These are phyloP conservation scores for Serendipita sp. DNA, from an alignment of 768 basidiomycete species.

Conservation along the genomic window DNA sequence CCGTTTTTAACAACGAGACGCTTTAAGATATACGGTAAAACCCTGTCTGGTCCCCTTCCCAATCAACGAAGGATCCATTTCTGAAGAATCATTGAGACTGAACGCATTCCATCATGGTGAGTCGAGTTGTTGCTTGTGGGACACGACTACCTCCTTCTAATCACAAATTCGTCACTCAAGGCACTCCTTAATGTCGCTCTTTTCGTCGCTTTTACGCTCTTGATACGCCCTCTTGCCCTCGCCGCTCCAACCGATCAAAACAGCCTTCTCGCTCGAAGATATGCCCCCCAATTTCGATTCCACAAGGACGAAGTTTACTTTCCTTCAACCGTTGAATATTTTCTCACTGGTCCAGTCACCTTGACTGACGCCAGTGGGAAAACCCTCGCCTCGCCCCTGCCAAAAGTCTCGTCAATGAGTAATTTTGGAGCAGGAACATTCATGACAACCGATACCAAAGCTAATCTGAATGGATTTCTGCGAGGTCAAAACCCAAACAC, in stretches of 20 bases:
- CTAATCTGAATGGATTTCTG: conserved; percentile 7
- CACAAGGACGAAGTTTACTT: conserved; percentile 7
- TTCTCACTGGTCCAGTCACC: conserved; percentile 4
- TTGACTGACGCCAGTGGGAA: not conserved
- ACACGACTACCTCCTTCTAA: too few species aligned
- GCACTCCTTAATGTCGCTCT: too few species aligned
- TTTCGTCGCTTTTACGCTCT: too few species aligned
- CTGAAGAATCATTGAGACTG: too few species aligned
- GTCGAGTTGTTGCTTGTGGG: too few species aligned
- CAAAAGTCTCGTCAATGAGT: not conserved
- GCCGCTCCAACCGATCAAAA: conserved; percentile 1
- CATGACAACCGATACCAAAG: conserved; percentile 2
- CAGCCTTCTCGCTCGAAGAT: conserved; percentile 6
- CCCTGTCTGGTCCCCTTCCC: too few species aligned
- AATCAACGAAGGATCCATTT: too few species aligned
- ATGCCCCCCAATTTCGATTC: conserved; percentile 8
- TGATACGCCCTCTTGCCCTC: not conserved
- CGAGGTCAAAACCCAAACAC: conserved; percentile 6
- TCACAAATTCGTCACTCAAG: too few species aligned
- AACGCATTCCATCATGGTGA: too few species aligned
- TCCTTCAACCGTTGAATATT: conserved; percentile 6
- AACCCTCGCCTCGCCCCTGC: not conserved
- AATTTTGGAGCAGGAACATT: not conserved
- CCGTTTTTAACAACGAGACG: too few species aligned
- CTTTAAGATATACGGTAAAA: too few species aligned